Percentiles rank a stretch among this genome's conserved stretches.
Conservation (phyloP, 495 filamentous ascomycete genomes). For the Penicillium turbatum region DNA sequence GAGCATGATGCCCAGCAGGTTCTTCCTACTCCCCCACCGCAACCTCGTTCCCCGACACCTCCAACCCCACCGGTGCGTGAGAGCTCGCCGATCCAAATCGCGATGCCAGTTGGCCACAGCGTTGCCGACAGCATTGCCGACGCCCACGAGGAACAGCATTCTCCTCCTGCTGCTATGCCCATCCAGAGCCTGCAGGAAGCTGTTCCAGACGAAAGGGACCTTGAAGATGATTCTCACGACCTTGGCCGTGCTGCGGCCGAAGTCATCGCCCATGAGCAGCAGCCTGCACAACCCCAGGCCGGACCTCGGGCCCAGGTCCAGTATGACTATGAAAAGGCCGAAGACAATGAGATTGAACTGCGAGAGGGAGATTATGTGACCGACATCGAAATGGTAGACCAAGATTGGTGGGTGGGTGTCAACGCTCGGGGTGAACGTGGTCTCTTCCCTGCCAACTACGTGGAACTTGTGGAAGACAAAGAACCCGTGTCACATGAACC, state of each 20-base stretch:
- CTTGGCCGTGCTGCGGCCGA: slow-evolving; percentile 59
- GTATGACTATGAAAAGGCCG: slow-evolving; percentile 95
- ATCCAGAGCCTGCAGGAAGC: slow-evolving; percentile 53
- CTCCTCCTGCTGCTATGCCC: slow-evolving; percentile 52
- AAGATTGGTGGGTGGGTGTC: slow-evolving; percentile 95
- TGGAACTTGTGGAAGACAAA: slow-evolving; percentile 70
- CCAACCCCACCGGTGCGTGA: slow-evolving; percentile 51
- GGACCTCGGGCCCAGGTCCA: slow-evolving; percentile 74
- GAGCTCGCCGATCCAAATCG: slow-evolving; percentile 76
- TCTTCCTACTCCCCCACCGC: slow-evolving; percentile 54
- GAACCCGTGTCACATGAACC: slow-evolving; percentile 33
- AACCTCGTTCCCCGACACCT: slow-evolving; percentile 58
- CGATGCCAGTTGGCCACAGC: slow-evolving; percentile 74
- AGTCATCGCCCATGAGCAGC: slow-evolving; percentile 37
- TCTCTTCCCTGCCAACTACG: slow-evolving; percentile 95
- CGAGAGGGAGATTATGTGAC: slow-evolving; percentile 86
- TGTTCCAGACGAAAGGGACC: slow-evolving; percentile 58
- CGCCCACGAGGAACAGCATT: slow-evolving; percentile 46
- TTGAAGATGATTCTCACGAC: slow-evolving; percentile 61
- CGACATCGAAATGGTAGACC: slow-evolving; percentile 96
- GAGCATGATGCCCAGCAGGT: slow-evolving; percentile 35
- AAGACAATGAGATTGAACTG: slow-evolving; percentile 93
- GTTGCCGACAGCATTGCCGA: slow-evolving; percentile 59
- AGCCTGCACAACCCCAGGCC: slow-evolving; percentile 20
- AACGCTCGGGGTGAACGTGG: slow-evolving; percentile 77